Evolutionary conservation across 2,329 filamentous ascomycete species (phyloP).

Genomic region (Ascochyta lentis): DNA sequence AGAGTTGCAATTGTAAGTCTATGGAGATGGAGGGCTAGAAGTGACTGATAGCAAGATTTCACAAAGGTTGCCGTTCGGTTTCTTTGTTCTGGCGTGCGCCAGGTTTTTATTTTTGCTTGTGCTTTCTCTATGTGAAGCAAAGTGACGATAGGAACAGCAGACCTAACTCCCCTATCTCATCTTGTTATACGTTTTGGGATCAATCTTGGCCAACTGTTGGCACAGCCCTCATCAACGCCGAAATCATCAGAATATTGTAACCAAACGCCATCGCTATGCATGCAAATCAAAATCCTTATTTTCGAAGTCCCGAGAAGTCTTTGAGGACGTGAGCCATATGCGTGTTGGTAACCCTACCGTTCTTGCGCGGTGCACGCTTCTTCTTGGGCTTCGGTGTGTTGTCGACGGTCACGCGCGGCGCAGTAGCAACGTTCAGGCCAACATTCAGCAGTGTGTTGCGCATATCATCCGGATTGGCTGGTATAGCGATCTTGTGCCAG

Average conservation of each 20-base stretch:
- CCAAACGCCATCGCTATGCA: constrained; percentile 46
- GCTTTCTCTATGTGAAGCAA: neutral
- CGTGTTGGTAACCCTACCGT: constrained; percentile 83
- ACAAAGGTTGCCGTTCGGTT: neutral
- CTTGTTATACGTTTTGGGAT: constrained; percentile 6
- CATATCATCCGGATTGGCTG: constrained; percentile 73
- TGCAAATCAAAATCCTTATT: constrained; percentile 28
- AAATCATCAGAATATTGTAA: neutral
- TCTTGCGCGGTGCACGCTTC: constrained; percentile 75
- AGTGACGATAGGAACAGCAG: neutral
- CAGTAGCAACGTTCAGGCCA: constrained; percentile 83
- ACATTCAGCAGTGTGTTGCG: constrained; percentile 77
- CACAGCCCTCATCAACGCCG: neutral
- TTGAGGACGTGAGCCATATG: constrained; percentile 85
- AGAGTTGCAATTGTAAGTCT: neutral
- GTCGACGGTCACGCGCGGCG: constrained; percentile 70
- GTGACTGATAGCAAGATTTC: neutral
- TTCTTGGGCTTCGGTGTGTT: constrained; percentile 69
- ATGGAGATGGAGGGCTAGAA: neutral
- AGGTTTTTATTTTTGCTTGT: neutral
- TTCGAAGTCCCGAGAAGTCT: constrained; percentile 66
- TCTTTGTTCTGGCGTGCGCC: neutral
- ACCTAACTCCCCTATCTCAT: neutral
- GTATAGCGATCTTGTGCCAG: constrained; percentile 83
- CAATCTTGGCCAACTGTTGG: constrained; percentile 2